A percentile compares a stretch with the other conserved stretches of the same genome.
Conservation (phyloP, 192 early-diverging fungal genomes). For the Backusella sp. region DNA sequence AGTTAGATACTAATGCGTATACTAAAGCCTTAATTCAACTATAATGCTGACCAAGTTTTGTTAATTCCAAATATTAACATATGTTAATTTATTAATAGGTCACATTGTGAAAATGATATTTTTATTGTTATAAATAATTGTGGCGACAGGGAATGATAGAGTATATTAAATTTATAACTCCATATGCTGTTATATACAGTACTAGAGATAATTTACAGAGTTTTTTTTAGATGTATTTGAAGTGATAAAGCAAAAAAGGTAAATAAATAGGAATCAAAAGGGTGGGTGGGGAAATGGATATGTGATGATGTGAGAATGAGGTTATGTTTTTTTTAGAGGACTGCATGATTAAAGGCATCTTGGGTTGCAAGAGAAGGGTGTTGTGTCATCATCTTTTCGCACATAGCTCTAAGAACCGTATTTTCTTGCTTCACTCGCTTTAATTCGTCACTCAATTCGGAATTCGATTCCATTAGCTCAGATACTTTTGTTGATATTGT, state of each 20-base stretch:
- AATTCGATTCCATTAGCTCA: not conserved
- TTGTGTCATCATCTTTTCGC: not conserved
- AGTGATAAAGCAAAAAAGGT: not conserved
- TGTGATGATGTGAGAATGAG: not conserved
- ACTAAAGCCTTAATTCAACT: not conserved
- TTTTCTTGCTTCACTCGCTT: constrained; percentile 8
- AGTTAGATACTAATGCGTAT: not conserved
- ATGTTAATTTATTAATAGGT: not conserved
- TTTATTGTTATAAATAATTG: not conserved
- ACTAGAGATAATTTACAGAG: not conserved
- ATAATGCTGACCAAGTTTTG: not conserved
- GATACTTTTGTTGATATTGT: constrained; percentile 5
- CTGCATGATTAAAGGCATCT: not conserved
- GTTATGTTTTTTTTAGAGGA: not conserved
- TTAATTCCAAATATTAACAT: not conserved
- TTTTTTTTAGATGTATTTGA: not conserved
- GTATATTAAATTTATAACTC: not conserved
- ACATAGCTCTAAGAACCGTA: not conserved
- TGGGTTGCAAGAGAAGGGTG: not conserved
- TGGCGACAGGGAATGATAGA: not conserved
- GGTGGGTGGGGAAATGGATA: not conserved
- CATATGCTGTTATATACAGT: constrained; percentile 4
- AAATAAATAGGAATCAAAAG: not conserved
- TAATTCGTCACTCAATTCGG: not conserved
- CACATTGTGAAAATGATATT: not conserved